Base-by-base conservation (phyloP, 2,329 filamentous ascomycete genomes). In the Tolypocladium paradoxum region DNA sequence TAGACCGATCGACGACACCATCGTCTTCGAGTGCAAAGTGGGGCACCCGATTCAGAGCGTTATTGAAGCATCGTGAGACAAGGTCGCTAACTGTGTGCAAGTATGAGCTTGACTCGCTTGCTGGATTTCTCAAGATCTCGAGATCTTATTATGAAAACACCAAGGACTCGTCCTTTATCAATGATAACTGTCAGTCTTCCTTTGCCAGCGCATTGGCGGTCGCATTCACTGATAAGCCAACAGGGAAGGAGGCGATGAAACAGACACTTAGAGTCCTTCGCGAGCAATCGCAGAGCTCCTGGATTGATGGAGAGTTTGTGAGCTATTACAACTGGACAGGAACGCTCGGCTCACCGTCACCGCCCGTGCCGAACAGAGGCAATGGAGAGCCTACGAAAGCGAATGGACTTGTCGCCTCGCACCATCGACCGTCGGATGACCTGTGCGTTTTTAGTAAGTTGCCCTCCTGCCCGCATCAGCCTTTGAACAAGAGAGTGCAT, bases 101-200 rank as follows among this genome's bases (percentile, higher is more conserved):
- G 71, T 95, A 92, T 69, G 90, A 95, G 70, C 81, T 96, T 40
- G 90, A 95, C 72, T 92, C 88, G 9, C 79, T 95, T 2, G 90
- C 90, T 0, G 84, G 88, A 43, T 96, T 95, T 68, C 76, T 96
- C 20, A 83, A 87, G 43, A 76, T 95, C 4, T 83, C 82, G 2
- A 85, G 88, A 49, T 83, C 90, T 55, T 95, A 93, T 70, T 78
- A 88, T 68, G 76, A 79, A 29, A 76, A 81, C 56, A 91, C 88
- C 0, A 78, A 78, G 0, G 88, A 88, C 20, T 78, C 76, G 3
- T 79, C 79, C 54, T 86, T 86, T 47, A 91, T 90, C 45, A 64
- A 65, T 49, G 59, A 60, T 22, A 62, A 64, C 52, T 64, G 62
- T 63, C 53, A 33, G 61, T 24, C 3, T n/a, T n/a, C 29, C 4